phyloP scores from a whole-genome alignment of 73 alveolate species.

The Tetrahymena borealis region DNA sequence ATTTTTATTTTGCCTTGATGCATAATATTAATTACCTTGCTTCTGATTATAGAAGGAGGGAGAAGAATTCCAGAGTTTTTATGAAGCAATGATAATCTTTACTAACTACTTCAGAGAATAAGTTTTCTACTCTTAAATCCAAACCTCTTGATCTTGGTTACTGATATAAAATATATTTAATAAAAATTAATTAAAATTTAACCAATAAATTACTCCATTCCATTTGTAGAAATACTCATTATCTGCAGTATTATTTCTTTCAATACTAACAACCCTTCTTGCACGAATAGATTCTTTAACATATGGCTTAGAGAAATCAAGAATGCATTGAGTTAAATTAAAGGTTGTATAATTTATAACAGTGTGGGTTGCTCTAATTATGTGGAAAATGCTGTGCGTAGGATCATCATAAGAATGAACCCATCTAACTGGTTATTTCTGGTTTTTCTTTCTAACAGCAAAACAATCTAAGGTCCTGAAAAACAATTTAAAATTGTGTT shows the following conservation, averaged over 20 bases:
- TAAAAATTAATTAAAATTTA: neutral
- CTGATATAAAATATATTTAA: neutral
- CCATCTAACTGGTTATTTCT: neutral
- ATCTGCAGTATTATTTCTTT: neutral
- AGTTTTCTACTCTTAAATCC: neutral
- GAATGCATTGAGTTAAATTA: neutral
- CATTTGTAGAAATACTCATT: neutral
- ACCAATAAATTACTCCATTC: neutral
- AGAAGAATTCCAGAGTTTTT: neutral
- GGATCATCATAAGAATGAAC: neutral
- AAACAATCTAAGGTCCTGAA: neutral
- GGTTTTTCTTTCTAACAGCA: neutral
- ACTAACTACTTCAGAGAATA: neutral
- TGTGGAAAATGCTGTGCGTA: neutral
- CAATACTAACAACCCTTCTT: neutral
- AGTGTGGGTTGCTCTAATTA: neutral
- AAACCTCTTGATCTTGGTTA: neutral
- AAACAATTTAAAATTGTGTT: neutral
- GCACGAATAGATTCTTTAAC: neutral
- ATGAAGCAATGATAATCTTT: neutral
- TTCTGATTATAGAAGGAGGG: neutral
- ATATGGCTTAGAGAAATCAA: neutral
- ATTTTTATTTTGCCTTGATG: too few relatives aligned
- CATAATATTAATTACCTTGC: neutral
- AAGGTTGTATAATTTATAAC: neutral